Base-by-base conservation (phyloP, 2,329 filamentous ascomycete genomes). In the Chalaropsis thielavioides region DNA sequence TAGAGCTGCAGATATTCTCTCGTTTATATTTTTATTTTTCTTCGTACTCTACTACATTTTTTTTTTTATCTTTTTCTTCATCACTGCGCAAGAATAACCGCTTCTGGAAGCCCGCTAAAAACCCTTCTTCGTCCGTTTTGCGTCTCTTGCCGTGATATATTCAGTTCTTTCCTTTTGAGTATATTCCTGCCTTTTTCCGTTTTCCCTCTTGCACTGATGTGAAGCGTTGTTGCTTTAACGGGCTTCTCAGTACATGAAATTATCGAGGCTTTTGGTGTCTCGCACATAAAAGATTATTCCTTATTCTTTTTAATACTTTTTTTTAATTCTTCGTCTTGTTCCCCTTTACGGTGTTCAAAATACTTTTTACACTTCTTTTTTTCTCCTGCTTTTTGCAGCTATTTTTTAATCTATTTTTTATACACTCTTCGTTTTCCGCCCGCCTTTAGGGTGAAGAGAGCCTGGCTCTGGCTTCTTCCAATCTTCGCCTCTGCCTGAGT, bases 1-100 rank as follows among this genome's bases (percentile, higher is more conserved):
- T 27, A 46, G 44, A 46, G 49, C 38, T 63, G 64, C 64, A 66
- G 64, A 63, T 51, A 40, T 66, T 66, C 64, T 63, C 62, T 66
- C 64, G 64, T 66, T 66, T 63, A 66, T 66, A 63, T 49, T 62
- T 43, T 41, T 62, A 56, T 38, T 43, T 56, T 22, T 58, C n/a
- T n/a, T n/a, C n/a, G n/a, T n/a, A n/a, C n/a, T n/a, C n/a, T 62
- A 24, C 15, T 56, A 27, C n/a, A 54, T 49, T 61, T 13, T 17
- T 62, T 43, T 62, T 46, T 62, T 17, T 35, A 8, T 60, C 35
- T n/a, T 60, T 40, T 60, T n/a, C n/a, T 38, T 59, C 27, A 17
- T n/a, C 17, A 19, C 15, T 60, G 27, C n/a, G 19, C 24, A n/a
- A n/a, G 31, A 19, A 24, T 19, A 41, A 7, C 27, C 40, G 40